Evolutionary conservation across 352 stramenopile species (phyloP), one percentile per base, ranked within the genome.

Genomic region (Plasmopara halstedii): DNA sequence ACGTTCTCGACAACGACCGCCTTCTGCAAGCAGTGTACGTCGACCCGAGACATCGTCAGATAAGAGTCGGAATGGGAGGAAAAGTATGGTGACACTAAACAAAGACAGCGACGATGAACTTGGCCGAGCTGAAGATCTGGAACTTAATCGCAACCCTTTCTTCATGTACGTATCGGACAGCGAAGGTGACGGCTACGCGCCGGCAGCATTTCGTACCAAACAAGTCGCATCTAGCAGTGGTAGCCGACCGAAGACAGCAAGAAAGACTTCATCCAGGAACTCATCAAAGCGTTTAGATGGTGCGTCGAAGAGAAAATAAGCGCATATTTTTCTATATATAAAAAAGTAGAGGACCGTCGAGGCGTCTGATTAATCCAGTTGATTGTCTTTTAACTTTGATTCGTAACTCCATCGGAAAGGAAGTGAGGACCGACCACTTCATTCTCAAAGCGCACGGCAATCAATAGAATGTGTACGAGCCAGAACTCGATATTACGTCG

Each of bases 111-210:
- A 86, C 18, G 79, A 86, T 21, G 76, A 88, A 53, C 80, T 88
- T 42, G 59, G 71, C 11, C 59, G 68, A 15, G 70, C 71, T 0
- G 75, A 86, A 20, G 78, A 88, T 39, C 61, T 88, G 23, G 75
- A 90, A 50, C 56, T 85, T 8, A 59, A 69, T 29, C 65, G 74
- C 5, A 88, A 91, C 45, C 77, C 77, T 18, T 92, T 88, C 50
- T 86, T 92, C 35, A 67, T 89, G 41, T 92, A 92, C 58, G 73
- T 88, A 19, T 84, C 73, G 4, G 80, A 92, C 45, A 82, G 87
- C 0, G 76, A 91, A 51, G 72, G 74, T 5, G 76, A 89, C 34
- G 80, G 80, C 10, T 89, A 88, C 43, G 80, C 80, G 13, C 73
- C 77, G 14, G 80, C 78, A 11, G 56, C 72, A 11, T 69, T 53